Base-by-base conservation (phyloP, 768 basidiomycete species). In the Fibroporia radiculosa region DNA sequence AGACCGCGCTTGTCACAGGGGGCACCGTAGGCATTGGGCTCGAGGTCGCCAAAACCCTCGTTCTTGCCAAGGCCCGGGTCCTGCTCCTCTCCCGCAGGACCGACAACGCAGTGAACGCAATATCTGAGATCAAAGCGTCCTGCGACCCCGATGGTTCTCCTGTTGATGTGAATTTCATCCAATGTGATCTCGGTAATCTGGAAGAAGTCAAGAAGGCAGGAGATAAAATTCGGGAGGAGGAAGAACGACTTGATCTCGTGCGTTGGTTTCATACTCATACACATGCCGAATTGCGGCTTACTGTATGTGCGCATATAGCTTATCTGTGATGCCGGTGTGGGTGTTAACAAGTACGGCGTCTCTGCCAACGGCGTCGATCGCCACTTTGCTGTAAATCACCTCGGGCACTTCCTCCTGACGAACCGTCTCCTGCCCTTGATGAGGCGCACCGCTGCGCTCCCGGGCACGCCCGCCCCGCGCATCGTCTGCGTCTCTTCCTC, bases 401-500 rank as follows among this genome's bases (percentile, higher is more conserved):
- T 70, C 37, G 66, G 64, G 0, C 66, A 70, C 53, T 67, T 65
- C 62, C 60, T 66, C 49, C 61, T 65, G 50, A 61, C 68, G 58
- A 70, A 70, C 56, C 67, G 61, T 20, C 58, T 69, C 45, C 64
- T 68, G 33, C 67, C 69, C 1, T 59, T 68, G 22, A 47, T 70
- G 19, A 58, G 62, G 28, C 61, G 61, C 48, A 69, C 69, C 16
- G 50, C 57, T 39, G 19, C 52, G 55, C 13, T 52, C 13, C 50
- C 59, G 45, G 11, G 45, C 51, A 29, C 62, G 6, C 56, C 63
- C 12, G 60, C 63, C 1, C 54, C 59, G 4, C 65, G 69, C 25
- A 66, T 72, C 58, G 62, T 72, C 39, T 62, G 59, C 47, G 57
- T 69, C 32, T 62, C 68, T 14, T 64, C 63, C 40, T 62, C 64